Base-by-base conservation (phyloP, 495 filamentous ascomycete genomes). In the Astrothelium macrocarpum region DNA sequence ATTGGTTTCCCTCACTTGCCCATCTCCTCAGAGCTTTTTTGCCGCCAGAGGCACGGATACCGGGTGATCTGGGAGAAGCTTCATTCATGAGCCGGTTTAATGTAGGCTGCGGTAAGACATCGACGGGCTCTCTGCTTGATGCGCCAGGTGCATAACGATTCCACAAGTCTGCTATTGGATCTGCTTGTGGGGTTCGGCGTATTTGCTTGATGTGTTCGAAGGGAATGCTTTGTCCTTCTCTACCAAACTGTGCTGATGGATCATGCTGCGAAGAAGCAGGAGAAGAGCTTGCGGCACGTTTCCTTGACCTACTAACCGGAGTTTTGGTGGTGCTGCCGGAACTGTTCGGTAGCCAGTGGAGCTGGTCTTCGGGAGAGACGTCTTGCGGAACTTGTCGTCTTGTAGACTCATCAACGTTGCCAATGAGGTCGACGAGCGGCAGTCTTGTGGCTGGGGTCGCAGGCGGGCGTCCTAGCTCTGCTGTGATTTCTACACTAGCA, bases 121-220 rank as follows among this genome's bases (percentile, higher is more conserved):
- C 70, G 28, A 68, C 49, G 1, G 61, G 66, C 7, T 65, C 70
- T 42, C 67, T 71, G 32, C 58, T 68, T 18, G 59, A 63, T 26
- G 67, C 60, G 31, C 59, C 64, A 7, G 62, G 49, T 10, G 64
- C 82, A 70, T 90, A 95, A 23, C 88, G 85, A 67, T 86, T 90
- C 91, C 90, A 95, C n/a, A 96, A 75, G 60, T 96, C 91, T 34
- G 84, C 75, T 0, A 88, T 88, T 29, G 93, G 87, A 73, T 98
- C 94, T 49, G 85, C 83, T 63, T 89, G 85, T 28, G 90, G 90
- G 0, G 91, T 91, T 60, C 81, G 86, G 39, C 88, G 76, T 1
- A 81, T 74, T n/a, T 78, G 72, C 42, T 83, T 80, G 25, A 87
- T 70, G 34, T 77, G 78, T 63, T 83, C 79, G 45, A 84, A 67